phyloP scores from a whole-genome alignment of 1,284 basidiomycete species.

The Pyrrhoderma lamaoense region DNA sequence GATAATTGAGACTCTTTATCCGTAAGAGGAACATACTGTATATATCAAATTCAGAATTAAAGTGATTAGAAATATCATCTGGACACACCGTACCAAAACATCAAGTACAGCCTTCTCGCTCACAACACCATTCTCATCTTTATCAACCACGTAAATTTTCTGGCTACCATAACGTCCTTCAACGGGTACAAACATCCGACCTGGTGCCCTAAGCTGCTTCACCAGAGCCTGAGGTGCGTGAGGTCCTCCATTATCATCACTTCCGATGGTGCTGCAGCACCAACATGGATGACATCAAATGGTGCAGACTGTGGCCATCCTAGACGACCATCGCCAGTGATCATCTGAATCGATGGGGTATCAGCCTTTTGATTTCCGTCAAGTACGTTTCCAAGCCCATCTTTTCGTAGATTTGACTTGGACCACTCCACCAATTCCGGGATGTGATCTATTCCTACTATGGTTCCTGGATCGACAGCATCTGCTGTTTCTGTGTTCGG shows the following conservation, averaged over 20 bases:
- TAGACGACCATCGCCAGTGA: conserved; percentile 76
- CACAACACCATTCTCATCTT: conserved; percentile 67
- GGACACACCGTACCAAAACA: conserved; percentile 58
- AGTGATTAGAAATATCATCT: neutral
- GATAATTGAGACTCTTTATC: conserved; percentile 22
- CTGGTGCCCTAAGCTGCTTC: conserved; percentile 77
- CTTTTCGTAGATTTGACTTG: conserved; percentile 56
- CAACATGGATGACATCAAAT: conserved; percentile 90
- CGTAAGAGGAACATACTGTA: conserved; percentile 37
- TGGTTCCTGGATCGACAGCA: conserved; percentile 42
- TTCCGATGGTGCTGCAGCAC: conserved; percentile 62
- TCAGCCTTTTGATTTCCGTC: conserved; percentile 26
- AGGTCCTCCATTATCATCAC: conserved; percentile 28
- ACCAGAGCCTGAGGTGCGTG: conserved; percentile 67
- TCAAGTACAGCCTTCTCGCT: conserved; percentile 66
- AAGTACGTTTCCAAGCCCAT: conserved; percentile 55
- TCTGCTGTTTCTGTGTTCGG: conserved; percentile 20
- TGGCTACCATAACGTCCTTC: conserved; percentile 48
- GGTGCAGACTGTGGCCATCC: conserved; percentile 54
- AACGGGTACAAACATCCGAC: conserved; percentile 92
- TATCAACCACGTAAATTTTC: conserved; percentile 73
- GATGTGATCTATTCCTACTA: conserved; percentile 93
- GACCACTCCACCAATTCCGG: conserved; percentile 70
- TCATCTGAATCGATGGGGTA: conserved; percentile 42
- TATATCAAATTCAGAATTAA: conserved; percentile 2